A percentile compares a stretch with the other conserved stretches of the same genome.
phyloP scores from a whole-genome alignment of 1,284 basidiomycete species.

The Vanrija sp. region DNA sequence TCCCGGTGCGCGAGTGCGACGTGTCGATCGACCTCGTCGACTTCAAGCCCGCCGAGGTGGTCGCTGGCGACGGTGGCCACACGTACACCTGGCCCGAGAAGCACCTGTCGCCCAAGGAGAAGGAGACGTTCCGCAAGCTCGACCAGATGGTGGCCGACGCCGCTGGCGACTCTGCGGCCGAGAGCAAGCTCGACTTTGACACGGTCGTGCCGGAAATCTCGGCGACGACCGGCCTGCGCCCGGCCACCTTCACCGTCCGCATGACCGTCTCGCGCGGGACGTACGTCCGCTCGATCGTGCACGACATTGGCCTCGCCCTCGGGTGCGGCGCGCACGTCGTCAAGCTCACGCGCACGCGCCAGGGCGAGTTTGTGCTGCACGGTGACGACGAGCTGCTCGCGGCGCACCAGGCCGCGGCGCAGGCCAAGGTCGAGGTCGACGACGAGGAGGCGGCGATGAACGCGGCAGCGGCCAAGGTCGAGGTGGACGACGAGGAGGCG shows the following conservation, averaged over 20 bases:
- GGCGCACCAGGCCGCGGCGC: constrained; percentile 13
- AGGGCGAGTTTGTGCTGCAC: constrained; percentile 69
- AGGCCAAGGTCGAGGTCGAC: constrained; percentile 5
- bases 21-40: constrained; percentile 65
- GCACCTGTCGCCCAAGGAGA: constrained; percentile 64
- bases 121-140: constrained; percentile 63
- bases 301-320: constrained; percentile 77
- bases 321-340: constrained; percentile 88
- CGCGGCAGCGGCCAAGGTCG: constrained; percentile 22
- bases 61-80: constrained; percentile 43
- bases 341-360: constrained; percentile 74
- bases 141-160: constrained; percentile 48
- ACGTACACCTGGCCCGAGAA: constrained; percentile 72
- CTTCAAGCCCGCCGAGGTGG: constrained; percentile 44
- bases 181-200: constrained; percentile 31
- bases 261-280: constrained; percentile 95
- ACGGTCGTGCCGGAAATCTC: constrained; percentile 49
- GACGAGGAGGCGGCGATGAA: constrained; percentile 43
- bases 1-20: constrained; percentile 78
- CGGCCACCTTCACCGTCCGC: constrained; percentile 76
- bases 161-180: constrained; percentile 19
- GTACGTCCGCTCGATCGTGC: constrained; percentile 89
- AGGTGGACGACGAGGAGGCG: constrained; percentile 1
- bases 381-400: constrained; percentile 30
- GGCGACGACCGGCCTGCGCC: constrained; percentile 46